Evolutionary conservation across 495 filamentous ascomycete genomes (phyloP), one percentile per base, ranked within the genome.

Genomic region (Xylaria scruposa): DNA sequence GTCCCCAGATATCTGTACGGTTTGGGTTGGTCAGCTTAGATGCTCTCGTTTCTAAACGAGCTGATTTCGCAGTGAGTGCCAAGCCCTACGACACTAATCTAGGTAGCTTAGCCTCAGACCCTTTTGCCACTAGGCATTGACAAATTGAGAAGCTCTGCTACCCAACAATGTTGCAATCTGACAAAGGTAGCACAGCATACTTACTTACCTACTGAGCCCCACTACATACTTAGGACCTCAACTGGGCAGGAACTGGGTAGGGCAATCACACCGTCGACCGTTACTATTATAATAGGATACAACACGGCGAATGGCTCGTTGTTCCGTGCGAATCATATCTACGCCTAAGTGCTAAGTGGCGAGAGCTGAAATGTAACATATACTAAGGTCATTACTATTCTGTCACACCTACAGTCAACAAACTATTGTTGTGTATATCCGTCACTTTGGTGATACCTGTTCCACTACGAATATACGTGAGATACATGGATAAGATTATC

Each of bases 101-200:
- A 4, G 53, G 53, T 17, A 24, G 36, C 36, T 38, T 8, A 38
- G 36, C 10, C 38, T 15, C 17, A 9, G 26, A 21, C 21, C 10
- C 24, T 15, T 29, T 21, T 33, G 13, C 38, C 26, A 10, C n/a
- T 26, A 33, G n/a, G 24, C 12, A 49, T 17, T 67, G 63, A 67
- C 44, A 64, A 67, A 67, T 67, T 6, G 26, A 36, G 46, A 21
- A 13, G 13, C 1, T 2, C 46, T 36, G 10, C 26, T 36, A 66
- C 26, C 40, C 38, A 21, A 51, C 46, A 53, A 60, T 53, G 63
- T 67, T 67, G 40, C 63, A 67, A 67, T 67, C 63, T 53, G 63
- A 67, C 63, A 15, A 51, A 38, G 19, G 46, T 31, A 36, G 46
- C 63, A 53, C 63, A 47, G 47, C 63, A 53, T 67, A 60, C 29